Base-by-base conservation (phyloP, 441 rosid species). In the Mallotus japonicus region DNA sequence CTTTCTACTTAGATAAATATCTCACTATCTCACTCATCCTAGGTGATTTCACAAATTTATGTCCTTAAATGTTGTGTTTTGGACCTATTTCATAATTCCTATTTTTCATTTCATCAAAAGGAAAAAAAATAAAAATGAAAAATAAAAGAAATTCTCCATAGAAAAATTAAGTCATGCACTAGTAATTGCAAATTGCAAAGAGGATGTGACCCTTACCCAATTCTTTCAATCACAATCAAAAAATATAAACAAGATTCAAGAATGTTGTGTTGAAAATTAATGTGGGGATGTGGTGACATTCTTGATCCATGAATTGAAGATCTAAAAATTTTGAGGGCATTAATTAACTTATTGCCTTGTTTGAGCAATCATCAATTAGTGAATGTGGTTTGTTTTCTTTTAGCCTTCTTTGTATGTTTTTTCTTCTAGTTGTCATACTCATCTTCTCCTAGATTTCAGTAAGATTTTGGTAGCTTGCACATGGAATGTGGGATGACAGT, bases 371-470 rank as follows among this genome's bases (percentile, higher is more conserved):
- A 28, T 28, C 32, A 65, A 13, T 50, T 57, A 15, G 47, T 22
- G 17, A n/a, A 13, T 68, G 16, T 22, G 11, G 72, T 28, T 32
- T 40, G 59, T 5, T 22, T 13, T 61, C 62, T 32, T 54, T 51
- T 49, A 12, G 20, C 46, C 8, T 22, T 62, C 17, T 12, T 61
- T 49, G 28, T 42, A 37, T 32, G 42, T 13, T 32, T 34, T 32
- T 56, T 8, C 50, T 42, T 60, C 46, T 15, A 7, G 22, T 16
- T n/a, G 20, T 65, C 69, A 65, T 56, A 56, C 46, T 61, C 19
- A 32, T 24, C 7, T 28, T 54, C 47, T 44, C 70, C 71, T 73
- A 65, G 37, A 65, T 32, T 73, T 73, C 58, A 65, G 40, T 24
- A 44, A 24, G 47, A 65, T 46, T 22, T 42, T 64, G 63, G 64